These are phyloP conservation scores for Aurantiochytrium sp. DNA, from an alignment of 108 stramenopile species.

Conservation along the genomic window DNA sequence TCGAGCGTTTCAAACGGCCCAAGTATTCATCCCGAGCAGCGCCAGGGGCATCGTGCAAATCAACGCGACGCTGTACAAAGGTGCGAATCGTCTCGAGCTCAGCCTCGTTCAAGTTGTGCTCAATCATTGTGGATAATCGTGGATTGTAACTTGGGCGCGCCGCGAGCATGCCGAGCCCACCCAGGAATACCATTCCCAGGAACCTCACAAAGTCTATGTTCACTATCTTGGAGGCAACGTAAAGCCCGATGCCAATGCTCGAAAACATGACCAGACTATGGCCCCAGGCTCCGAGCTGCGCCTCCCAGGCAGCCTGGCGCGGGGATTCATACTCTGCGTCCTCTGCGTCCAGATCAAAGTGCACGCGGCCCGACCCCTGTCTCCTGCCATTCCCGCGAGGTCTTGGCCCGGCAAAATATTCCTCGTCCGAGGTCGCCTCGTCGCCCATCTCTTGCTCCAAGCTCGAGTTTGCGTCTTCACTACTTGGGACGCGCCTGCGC, in stretches of 20 bases:
- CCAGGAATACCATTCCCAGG: not conserved
- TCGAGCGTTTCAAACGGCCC: not conserved
- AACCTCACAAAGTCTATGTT: not conserved
- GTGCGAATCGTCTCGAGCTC: slow-evolving; percentile 12
- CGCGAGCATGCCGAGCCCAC: not conserved
- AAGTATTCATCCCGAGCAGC: not conserved
- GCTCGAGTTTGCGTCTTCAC: not conserved
- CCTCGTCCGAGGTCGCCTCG: no score
- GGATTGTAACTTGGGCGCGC: not conserved
- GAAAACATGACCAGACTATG: not conserved
- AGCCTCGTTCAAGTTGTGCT: not conserved
- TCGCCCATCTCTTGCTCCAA: not conserved
- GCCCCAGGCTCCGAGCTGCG: not conserved
- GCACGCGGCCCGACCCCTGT: not conserved
- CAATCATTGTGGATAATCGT: not conserved
- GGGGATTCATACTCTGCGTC: not conserved
- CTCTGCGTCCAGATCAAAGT: not conserved
- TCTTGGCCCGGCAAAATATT: not conserved
- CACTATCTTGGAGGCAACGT: not conserved
- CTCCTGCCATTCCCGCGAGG: not conserved
- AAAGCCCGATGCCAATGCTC: not conserved
- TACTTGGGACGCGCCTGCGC: not conserved
- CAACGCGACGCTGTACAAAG: not conserved
- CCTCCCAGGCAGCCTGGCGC: not conserved
- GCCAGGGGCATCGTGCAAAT: not conserved